Evolutionary conservation across 306 rosid species (phyloP).

Genomic region (Sophora flavescens): DNA sequence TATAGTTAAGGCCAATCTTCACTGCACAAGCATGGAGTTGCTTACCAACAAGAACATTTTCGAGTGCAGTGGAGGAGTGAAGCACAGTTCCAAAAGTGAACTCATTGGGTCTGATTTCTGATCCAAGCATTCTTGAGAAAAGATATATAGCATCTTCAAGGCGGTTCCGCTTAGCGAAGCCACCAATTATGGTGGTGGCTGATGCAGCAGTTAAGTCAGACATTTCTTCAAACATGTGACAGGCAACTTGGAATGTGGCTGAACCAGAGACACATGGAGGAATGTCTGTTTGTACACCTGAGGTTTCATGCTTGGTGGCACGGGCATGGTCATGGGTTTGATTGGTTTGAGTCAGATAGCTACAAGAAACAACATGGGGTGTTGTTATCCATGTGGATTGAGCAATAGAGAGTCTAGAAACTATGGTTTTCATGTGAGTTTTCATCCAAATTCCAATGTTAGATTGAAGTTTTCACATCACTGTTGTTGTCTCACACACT

Average conservation of each 20-base stretch:
- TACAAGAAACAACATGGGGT: constrained; percentile 45
- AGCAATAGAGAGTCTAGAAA: constrained; percentile 40
- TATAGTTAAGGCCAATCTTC: constrained; percentile 61
- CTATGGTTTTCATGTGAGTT: constrained; percentile 49
- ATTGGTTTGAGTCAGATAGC: constrained; percentile 49
- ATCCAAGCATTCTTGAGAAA: constrained; percentile 70
- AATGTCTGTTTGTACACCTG: constrained; percentile 13
- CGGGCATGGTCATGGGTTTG: constrained; percentile 27
- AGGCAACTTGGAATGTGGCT: constrained; percentile 54
- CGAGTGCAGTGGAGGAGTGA: constrained; percentile 60
- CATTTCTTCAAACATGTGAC: constrained; percentile 70
- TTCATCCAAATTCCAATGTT: constrained; percentile 36
- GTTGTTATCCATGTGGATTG: constrained; percentile 48
- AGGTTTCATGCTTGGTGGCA: constrained; percentile 32
- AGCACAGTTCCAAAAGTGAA: constrained; percentile 79
- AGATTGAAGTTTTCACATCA: constrained; percentile 22
- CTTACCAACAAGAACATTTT: constrained; percentile 59
- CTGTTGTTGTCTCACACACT: neutral
- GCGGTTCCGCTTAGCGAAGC: constrained; percentile 53
- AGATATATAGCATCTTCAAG: constrained; percentile 65
- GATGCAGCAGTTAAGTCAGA: constrained; percentile 62
- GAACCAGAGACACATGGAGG: neutral
- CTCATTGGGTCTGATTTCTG: constrained; percentile 68
- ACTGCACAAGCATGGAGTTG: constrained; percentile 75
- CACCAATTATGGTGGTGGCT: constrained; percentile 69